phyloP scores from a whole-genome alignment of 768 basidiomycete species.

The Coprinellus micaceus region DNA sequence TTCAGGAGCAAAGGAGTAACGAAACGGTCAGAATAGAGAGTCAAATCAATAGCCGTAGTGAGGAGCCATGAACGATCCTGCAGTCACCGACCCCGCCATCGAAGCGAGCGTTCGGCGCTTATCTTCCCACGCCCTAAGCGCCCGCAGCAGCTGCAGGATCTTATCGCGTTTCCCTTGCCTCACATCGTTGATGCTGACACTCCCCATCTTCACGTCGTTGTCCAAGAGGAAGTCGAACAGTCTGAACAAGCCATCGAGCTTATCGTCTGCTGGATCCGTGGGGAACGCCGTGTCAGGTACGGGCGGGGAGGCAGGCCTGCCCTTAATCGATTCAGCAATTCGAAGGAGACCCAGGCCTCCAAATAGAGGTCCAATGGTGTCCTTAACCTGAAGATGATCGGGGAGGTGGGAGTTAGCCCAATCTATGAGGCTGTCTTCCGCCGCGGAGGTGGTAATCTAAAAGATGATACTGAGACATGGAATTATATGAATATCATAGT shows the following conservation, averaged over 20 bases:
- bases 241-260: slow-evolving; percentile 81
- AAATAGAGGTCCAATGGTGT: slow-evolving; percentile 43
- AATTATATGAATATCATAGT: slow-evolving; percentile 7
- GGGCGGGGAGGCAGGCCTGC: slow-evolving; percentile 59
- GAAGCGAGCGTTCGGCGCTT: slow-evolving; percentile 57
- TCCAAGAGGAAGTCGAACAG: slow-evolving; percentile 92
- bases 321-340: slow-evolving; percentile 78
- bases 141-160: slow-evolving; percentile 73
- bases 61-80: slow-evolving; percentile 34
- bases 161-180: slow-evolving; percentile 78
- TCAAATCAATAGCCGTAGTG: neutral
- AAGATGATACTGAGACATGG: neutral
- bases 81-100: slow-evolving; percentile 40
- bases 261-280: slow-evolving; percentile 62
- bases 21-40: neutral
- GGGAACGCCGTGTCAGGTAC: slow-evolving; percentile 82
- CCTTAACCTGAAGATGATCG: slow-evolving; percentile 49
- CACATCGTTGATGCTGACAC: slow-evolving; percentile 92
- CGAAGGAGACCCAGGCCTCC: slow-evolving; percentile 79
- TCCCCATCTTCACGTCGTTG: slow-evolving; percentile 87
- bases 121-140: slow-evolving; percentile 79
- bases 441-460: slow-evolving; percentile 4
- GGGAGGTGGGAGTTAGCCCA: slow-evolving; percentile 92
- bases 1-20: neutral
- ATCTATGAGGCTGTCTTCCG: slow-evolving; percentile 58